A percentile compares a stretch with the other conserved stretches of the same genome.
phyloP scores from a whole-genome alignment of 2,329 filamentous ascomycete genomes.

The Cladorrhinum sp. region DNA sequence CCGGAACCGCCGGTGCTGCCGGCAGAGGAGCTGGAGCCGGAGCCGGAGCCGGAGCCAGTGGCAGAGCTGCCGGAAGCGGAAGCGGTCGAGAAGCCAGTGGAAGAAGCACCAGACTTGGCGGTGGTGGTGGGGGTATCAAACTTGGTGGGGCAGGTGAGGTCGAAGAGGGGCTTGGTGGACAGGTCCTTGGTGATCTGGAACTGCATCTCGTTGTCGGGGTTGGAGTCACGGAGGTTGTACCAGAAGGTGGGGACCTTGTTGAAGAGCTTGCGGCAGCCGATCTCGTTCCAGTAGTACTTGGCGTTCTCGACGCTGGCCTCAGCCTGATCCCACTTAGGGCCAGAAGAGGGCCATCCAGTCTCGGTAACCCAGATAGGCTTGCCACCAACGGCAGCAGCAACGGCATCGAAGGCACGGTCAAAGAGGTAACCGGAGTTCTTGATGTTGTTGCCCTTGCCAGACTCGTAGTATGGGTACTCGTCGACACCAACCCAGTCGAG shows the following conservation, averaged over 20 bases:
- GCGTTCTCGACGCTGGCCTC: constrained; percentile 56
- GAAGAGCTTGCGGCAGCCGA: constrained; percentile 60
- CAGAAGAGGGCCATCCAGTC: constrained; percentile 62
- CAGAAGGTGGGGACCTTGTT: constrained; percentile 56
- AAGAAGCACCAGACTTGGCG: constrained; percentile 22
- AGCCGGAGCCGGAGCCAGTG: constrained; percentile 19
- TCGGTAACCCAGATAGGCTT: constrained; percentile 62
- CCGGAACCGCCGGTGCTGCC: constrained; percentile 13
- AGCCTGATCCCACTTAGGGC: constrained; percentile 52
- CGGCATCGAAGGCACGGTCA: constrained; percentile 45
- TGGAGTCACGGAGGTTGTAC: constrained; percentile 61
- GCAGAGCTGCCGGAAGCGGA: constrained; percentile 19
- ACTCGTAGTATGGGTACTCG: constrained; percentile 66
- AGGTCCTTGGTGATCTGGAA: constrained; percentile 56
- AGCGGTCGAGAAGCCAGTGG: constrained; percentile 21
- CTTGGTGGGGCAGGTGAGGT: constrained; percentile 51
- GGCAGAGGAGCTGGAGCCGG: constrained; percentile 20
- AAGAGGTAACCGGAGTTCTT: constrained; percentile 55
- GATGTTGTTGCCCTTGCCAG: constrained; percentile 53
- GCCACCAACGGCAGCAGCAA: constrained; percentile 44
- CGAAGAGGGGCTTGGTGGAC: constrained; percentile 48
- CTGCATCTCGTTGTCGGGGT: constrained; percentile 57
- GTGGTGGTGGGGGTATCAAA: constrained; percentile 36
- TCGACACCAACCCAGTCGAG: constrained; percentile 65
- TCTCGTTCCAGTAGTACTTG: constrained; percentile 60